Percentiles rank a stretch among this genome's conserved stretches.
These are phyloP conservation scores for Irpex lacteus DNA, from an alignment of 1,284 basidiomycete species.

Conservation along the genomic window DNA sequence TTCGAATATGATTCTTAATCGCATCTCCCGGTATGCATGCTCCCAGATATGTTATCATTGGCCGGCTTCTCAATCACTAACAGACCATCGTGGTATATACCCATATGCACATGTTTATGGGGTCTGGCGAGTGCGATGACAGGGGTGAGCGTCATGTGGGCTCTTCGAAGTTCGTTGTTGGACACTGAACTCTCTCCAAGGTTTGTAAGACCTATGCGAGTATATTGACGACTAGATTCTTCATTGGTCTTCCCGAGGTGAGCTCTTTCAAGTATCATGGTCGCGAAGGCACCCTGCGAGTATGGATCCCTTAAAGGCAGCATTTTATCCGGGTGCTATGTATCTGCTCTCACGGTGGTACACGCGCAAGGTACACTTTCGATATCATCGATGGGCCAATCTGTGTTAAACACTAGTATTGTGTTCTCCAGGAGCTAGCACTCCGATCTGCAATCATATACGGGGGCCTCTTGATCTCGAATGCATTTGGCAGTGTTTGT, in stretches of 20 bases:
- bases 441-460: conserved; percentile 72
- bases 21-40: not conserved
- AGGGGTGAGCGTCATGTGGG: conserved; percentile 36
- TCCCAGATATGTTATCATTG: not conserved
- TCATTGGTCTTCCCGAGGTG: conserved; percentile 62
- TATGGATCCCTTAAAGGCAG: conserved; percentile 35
- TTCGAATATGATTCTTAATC: conserved; percentile 48
- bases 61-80: not conserved
- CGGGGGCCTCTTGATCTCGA: conserved; percentile 66
- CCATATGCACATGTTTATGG: conserved; percentile 57
- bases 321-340: conserved; percentile 64
- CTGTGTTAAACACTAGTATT: not conserved
- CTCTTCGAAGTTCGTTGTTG: too few relatives aligned
- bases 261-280: not conserved
- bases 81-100: conserved; percentile 64
- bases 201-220: conserved; percentile 52
- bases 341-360: conserved; percentile 67
- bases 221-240: conserved; percentile 56
- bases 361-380: conserved; percentile 47
- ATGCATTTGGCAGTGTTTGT: conserved; percentile 71
- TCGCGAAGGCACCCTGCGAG: too few relatives aligned
- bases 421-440: conserved; percentile 49
- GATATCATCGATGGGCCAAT: too few relatives aligned
- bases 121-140: conserved; percentile 61
- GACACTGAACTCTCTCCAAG: conserved; percentile 27